These are phyloP conservation scores for Soucietia sequanensis DNA, from an alignment of 805 yeast species.

Conservation along the genomic window DNA sequence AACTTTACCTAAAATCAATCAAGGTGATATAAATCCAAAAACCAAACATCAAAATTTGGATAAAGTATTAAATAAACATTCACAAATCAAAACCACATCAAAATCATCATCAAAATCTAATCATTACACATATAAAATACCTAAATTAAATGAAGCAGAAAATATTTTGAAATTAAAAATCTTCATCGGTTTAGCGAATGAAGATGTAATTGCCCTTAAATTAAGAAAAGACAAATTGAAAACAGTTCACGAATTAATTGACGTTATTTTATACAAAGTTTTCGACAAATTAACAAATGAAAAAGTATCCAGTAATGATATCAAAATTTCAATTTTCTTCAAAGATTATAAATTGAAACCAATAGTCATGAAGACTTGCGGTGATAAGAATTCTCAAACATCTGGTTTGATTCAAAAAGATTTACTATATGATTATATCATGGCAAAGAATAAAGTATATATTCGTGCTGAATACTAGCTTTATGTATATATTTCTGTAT, in stretches of 20 bases:
- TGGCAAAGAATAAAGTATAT: conserved; percentile 17
- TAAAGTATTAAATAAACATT: neutral
- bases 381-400: neutral
- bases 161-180: conserved; percentile 14
- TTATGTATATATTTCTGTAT: too few species aligned
- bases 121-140: neutral
- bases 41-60: neutral
- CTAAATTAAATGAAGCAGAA: neutral
- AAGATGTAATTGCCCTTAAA: conserved; percentile 17
- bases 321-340: conserved; percentile 14
- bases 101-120: neutral
- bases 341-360: conserved; percentile 17
- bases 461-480: conserved; percentile 14
- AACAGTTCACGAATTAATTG: conserved; percentile 14
- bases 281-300: conserved; percentile 5
- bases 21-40: neutral
- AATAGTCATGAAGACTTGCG: conserved; percentile 12
- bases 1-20: neutral
- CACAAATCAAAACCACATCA: neutral
- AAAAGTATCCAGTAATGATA: conserved; percentile 9
- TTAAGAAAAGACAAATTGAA: conserved; percentile 15
- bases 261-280: conserved; percentile 14
- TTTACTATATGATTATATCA: conserved; percentile 21
- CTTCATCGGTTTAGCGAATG: conserved; percentile 9
- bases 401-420: conserved; percentile 5